These are phyloP conservation scores for Plasmodium chabaudi DNA, from an alignment of 169 alveolate species.

Conservation along the genomic window DNA sequence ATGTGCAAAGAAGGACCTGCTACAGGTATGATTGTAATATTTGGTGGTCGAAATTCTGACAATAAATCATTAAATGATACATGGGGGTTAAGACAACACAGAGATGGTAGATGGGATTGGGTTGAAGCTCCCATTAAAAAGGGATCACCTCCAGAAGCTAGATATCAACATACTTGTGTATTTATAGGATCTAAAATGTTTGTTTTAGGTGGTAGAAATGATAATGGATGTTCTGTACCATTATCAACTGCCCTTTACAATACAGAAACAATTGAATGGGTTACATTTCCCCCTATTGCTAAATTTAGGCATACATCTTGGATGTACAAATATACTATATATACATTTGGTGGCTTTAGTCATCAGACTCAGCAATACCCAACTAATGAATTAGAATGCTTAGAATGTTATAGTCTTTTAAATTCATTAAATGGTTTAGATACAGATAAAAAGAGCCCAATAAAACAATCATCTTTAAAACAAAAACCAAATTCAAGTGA, in stretches of 20 bases:
- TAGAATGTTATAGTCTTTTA: slow-evolving; percentile 82
- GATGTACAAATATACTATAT: slow-evolving; percentile 90
- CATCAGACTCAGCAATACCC: slow-evolving; percentile 95
- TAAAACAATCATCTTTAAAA: slow-evolving; percentile 57
- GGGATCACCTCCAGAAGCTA: slow-evolving; percentile 91
- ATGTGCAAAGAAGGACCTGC: slow-evolving; percentile 97
- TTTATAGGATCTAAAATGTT: slow-evolving; percentile 93
- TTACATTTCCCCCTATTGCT: slow-evolving; percentile 91
- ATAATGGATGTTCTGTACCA: slow-evolving; percentile 89
- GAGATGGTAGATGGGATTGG: slow-evolving; percentile 99
- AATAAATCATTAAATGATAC: slow-evolving; percentile 95
- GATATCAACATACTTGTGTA: slow-evolving; percentile 93
- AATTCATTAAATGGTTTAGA: slow-evolving; percentile 33
- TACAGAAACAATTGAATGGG: slow-evolving; percentile 97
- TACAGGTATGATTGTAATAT: slow-evolving; percentile 98
- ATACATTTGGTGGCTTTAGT: slow-evolving; percentile 96
- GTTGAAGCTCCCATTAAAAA: slow-evolving; percentile 97
- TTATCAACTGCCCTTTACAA: slow-evolving; percentile 94
- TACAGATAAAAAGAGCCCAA: slow-evolving; percentile 45
- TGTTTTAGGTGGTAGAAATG: slow-evolving; percentile 97
- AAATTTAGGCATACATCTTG: slow-evolving; percentile 95
- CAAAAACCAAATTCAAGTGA: slow-evolving; percentile 43
- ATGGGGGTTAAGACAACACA: slow-evolving; percentile 99
- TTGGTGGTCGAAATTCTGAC: slow-evolving; percentile 98
- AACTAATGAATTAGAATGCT: slow-evolving; percentile 86